Evolutionary conservation across 129 eudicot species (phyloP).

Genomic region (Lonicera japonica): DNA sequence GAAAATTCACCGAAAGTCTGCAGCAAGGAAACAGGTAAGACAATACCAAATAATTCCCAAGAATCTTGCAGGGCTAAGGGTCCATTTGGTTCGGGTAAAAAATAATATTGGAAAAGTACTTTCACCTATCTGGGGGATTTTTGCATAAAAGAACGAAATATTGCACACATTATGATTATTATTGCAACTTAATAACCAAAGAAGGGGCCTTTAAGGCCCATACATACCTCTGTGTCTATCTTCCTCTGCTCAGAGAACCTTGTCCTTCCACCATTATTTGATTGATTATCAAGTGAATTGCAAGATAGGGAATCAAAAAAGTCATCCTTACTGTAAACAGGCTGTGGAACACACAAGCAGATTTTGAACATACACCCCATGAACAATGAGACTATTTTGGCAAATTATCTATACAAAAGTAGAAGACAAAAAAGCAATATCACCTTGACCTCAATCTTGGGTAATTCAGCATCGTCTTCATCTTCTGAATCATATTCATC

Average conservation of each 20-base stretch:
- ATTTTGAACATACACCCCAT: neutral
- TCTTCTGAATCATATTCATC: constrained; percentile 59
- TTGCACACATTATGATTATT: no score
- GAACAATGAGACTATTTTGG: neutral
- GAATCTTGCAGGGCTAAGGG: no score
- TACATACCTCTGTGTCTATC: constrained; percentile 78
- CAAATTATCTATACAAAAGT: neutral
- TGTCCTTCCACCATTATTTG: constrained; percentile 50
- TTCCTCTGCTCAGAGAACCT: constrained; percentile 89
- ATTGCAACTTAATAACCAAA: no score
- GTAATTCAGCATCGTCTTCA: constrained; percentile 47
- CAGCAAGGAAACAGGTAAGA: constrained; percentile 11
- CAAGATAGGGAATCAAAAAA: constrained; percentile 78
- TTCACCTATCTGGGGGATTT: no score
- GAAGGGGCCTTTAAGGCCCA: no score
- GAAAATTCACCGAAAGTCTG: constrained; percentile 92
- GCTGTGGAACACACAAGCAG: constrained; percentile 38
- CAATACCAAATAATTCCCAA: neutral
- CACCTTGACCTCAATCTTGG: constrained; percentile 64
- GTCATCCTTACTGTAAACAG: constrained; percentile 83
- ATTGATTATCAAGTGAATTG: constrained; percentile 45
- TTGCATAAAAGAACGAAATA: no score
- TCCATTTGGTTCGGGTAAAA: no score
- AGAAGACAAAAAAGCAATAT: neutral
- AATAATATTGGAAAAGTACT: no score